Conservation (phyloP, 345 rosid species). For the Gossypium ekmanianum region DNA sequence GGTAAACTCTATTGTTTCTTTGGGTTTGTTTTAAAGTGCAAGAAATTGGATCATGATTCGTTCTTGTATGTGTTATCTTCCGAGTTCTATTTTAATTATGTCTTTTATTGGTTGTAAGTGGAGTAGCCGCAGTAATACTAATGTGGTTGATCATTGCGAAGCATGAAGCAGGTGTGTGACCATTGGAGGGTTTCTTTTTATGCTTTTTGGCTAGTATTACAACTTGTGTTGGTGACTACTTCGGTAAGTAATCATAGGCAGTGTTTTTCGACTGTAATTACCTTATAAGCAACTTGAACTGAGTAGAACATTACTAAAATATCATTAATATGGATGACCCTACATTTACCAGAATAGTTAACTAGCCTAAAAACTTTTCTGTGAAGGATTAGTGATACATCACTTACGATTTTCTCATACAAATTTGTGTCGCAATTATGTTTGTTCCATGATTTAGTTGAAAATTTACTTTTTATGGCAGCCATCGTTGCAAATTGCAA, state of each 20-base stretch:
- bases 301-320: not conserved
- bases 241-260: not conserved
- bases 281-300: not conserved
- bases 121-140: no score
- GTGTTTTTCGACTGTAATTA: not conserved
- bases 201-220: not conserved
- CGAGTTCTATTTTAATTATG: no score
- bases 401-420: not conserved
- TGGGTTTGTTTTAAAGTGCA: not conserved
- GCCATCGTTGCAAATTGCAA: not conserved
- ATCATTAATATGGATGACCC: not conserved
- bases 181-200: not conserved
- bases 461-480: not conserved
- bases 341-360: not conserved
- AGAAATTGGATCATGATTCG: no score
- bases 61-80: no score
- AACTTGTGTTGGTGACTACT: not conserved
- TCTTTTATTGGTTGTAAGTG: no score
- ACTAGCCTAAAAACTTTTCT: not conserved
- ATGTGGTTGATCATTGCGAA: no score
- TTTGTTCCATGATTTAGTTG: not conserved
- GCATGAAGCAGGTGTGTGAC: no score
- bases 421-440: not conserved
- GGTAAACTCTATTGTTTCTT: conserved; percentile 14
- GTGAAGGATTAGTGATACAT: not conserved